Evolutionary conservation across 176 grass and related monocot species (phyloP), one percentile per base, ranked within the genome.

Genomic region (Bolboschoenus planiculmis): DNA sequence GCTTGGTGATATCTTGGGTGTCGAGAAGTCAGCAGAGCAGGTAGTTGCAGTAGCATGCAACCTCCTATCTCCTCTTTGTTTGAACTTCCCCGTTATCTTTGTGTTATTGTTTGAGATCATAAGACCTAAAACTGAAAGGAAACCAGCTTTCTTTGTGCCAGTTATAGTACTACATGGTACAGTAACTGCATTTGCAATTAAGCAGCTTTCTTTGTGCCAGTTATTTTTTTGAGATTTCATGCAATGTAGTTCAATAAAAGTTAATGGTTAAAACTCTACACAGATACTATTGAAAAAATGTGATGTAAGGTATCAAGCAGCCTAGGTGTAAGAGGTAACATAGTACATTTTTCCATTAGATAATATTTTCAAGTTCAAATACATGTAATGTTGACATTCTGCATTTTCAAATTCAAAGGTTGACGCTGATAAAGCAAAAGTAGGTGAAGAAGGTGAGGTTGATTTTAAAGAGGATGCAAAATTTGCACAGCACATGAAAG

Each of bases 391-490:
- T 18, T 76, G 42, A 76, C 43, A 51, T 76, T 51, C 5, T 76
- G 44, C 5, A 29, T 51, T 76, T 76, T 55, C 56, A 31, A 56
- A 89, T 67, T 81, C 72, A 82, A 81, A 97, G 91, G 87, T 98
- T 81, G 96, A 98, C 83, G 96, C 96, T 74, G 96, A 98, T 93
- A 98, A 89, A 86, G 92, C 92, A 73, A 83, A 87, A 74, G 96
- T 98, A 55, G 92, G 96, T 59, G 96, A 98, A 80, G 84, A 98
- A 80, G 96, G 96, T 51, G 96, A 98, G 83, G 90, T 98, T 57
- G 88, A 98, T 93, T 98, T 95, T 73, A 98, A 95, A 83, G 89
- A 93, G 59, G 96, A 98, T 47, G 96, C 92, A 8, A 98, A 98
- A 60, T 98, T 98, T 88, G 91, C 90, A 60, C 91, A 91, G 65